phyloP scores from a whole-genome alignment of 2,329 filamentous ascomycete genomes.

The Alternaria brassicae region DNA sequence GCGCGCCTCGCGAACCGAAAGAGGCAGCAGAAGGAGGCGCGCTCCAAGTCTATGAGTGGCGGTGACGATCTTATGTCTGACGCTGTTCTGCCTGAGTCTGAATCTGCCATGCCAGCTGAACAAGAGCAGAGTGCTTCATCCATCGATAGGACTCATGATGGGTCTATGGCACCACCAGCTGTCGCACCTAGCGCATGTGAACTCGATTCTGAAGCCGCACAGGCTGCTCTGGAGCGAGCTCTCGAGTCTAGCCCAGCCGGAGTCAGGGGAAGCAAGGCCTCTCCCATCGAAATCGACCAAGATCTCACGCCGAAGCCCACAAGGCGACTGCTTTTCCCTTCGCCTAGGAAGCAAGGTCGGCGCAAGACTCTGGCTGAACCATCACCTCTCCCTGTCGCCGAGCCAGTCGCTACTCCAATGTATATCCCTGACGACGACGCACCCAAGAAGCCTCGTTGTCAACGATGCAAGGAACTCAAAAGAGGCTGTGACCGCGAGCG shows the following conservation, averaged over 20 bases:
- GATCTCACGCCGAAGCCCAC: constrained; percentile 68
- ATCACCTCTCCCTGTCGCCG: constrained; percentile 13
- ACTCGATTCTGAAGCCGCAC: constrained; percentile 26
- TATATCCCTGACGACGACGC: constrained; percentile 19
- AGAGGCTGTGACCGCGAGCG: constrained; percentile 37
- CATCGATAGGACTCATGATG: constrained; percentile 20
- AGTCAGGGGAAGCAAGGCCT: constrained; percentile 56
- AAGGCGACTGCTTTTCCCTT: constrained; percentile 77
- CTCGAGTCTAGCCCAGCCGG: constrained; percentile 68
- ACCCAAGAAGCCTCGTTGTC: constrained; percentile 32
- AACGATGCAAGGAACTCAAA: constrained; percentile 34
- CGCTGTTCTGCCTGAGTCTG: constrained; percentile 41
- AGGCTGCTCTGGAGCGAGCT: constrained; percentile 58
- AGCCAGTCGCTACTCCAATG: constrained; percentile 8
- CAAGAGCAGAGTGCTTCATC: constrained; percentile 15
- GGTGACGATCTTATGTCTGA: constrained; percentile 55
- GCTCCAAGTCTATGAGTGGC: constrained; percentile 52
- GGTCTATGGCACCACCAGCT: constrained; percentile 22
- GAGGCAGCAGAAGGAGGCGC: constrained; percentile 42
- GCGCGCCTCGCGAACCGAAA: constrained; percentile 52
- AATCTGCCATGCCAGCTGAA: constrained; percentile 26
- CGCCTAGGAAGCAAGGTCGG: constrained; percentile 70
- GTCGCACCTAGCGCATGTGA: constrained; percentile 9
- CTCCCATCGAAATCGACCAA: constrained; percentile 58
- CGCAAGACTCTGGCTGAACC: constrained; percentile 67